A percentile compares a stretch with the other conserved stretches of the same genome.
These are phyloP conservation scores for Leptomonas pyrrhocoris DNA, from an alignment of 208 protist genomes.

Conservation along the genomic window DNA sequence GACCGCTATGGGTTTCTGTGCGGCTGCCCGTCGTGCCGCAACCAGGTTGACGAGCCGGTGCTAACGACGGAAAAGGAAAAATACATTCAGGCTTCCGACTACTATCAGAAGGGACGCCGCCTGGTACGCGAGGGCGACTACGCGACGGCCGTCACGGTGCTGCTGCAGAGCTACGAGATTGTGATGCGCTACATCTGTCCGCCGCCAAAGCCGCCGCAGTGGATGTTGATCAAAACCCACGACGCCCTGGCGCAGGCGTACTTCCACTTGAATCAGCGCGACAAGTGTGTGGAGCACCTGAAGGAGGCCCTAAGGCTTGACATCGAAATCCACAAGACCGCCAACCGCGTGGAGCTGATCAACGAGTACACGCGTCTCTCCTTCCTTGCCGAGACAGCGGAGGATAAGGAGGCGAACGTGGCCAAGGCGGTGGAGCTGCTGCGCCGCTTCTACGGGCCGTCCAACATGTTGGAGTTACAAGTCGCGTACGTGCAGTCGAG, in stretches of 20 bases:
- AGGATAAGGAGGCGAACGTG: constrained; percentile 52
- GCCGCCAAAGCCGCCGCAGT: constrained; percentile 74
- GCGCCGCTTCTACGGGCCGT: constrained; percentile 73
- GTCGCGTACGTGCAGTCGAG: constrained; percentile 52
- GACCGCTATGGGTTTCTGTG: constrained; percentile 84
- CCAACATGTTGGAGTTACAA: constrained; percentile 52
- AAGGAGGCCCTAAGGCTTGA: constrained; percentile 56
- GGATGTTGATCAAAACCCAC: constrained; percentile 88
- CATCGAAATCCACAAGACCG: constrained; percentile 56
- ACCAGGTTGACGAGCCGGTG: constrained; percentile 79
- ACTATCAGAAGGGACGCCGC: constrained; percentile 90
- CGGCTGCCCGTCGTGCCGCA: constrained; percentile 59
- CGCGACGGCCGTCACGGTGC: constrained; percentile 74
- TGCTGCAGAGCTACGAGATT: constrained; percentile 87
- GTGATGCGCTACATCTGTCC: constrained; percentile 86
- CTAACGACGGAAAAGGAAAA: constrained; percentile 61
- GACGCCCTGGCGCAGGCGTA: constrained; percentile 83
- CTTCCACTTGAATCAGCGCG: constrained; percentile 66
- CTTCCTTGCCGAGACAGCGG: constrained; percentile 40
- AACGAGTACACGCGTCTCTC: constrained; percentile 82
- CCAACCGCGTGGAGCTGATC: constrained; percentile 60
- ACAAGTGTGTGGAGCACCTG: constrained; percentile 83
- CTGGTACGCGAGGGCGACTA: constrained; percentile 81
- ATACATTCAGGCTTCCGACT: constrained; percentile 84
- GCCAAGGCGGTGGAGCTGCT: constrained; percentile 69